Base-by-base conservation (phyloP, 495 filamentous ascomycete species). In the Parathielavia appendiculata region DNA sequence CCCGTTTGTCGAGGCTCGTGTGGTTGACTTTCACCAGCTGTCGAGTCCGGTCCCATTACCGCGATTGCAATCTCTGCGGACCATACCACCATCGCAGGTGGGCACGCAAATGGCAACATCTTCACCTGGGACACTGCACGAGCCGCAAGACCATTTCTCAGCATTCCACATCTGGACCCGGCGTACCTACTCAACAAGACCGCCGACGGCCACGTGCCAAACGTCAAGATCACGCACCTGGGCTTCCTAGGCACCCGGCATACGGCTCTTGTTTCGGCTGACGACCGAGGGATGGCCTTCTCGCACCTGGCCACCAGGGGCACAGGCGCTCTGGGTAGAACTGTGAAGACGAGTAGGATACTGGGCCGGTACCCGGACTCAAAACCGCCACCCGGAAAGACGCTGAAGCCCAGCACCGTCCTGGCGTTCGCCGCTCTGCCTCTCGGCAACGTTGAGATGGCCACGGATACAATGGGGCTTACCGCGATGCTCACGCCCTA, bases 401-500 rank as follows among this genome's bases (percentile, higher is more conserved):
- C 84, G 13, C 77, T 91, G 45, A 99, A 96, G 69, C 91, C 95
- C 39, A 99, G 93, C 71, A 95, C 93, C 0, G 90, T 98, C 4
- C 79, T 99, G 41, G 92, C 90, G 6, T 97, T 97, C 73, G 84
- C 91, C 10, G 84, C 92, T 17, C 77, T 97, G 52, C 95, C 93
- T 0, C 78, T 97, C 4, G 93, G 93, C 26, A 97, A 97, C 66
- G 84, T 91, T 19, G 92, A 93, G 65, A 86, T 93, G 62, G 76
- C 85, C 11, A 93, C 91, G 9, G 95, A 99, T 66, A 80, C 81
- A 32, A 81, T 99, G 77, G 95, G 93, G 0, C 75, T 99, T 43
- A 95, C 95, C 47, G 95, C 95, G 12, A 90, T 99, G 81, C 80
- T 99, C 39, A 99, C 93, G 2, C 93, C 93, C 1, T 97, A 97